A percentile compares a stretch with the other conserved stretches of the same genome.
These are phyloP conservation scores for Trametes gibbosa DNA, from an alignment of 768 basidiomycete species.

Conservation along the genomic window DNA sequence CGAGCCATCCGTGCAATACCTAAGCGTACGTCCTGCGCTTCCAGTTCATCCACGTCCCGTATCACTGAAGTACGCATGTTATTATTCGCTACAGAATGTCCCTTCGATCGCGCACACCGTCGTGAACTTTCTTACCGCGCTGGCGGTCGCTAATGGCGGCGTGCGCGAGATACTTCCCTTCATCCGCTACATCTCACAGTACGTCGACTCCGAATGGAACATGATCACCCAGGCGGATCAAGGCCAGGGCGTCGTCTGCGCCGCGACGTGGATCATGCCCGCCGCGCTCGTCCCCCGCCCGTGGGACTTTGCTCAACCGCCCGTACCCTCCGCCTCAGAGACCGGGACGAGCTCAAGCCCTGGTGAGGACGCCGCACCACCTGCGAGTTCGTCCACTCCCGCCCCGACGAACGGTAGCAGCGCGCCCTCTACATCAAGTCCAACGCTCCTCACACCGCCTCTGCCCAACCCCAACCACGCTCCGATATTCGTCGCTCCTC, in stretches of 20 bases:
- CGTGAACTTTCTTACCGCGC: conserved; percentile 72
- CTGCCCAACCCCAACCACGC: conserved; percentile 10
- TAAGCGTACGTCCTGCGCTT: conserved; percentile 43
- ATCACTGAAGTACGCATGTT: neutral
- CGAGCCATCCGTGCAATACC: conserved; percentile 58
- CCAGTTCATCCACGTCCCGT: neutral
- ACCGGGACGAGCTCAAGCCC: neutral
- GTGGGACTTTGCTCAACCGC: conserved; percentile 67
- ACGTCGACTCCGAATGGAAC: conserved; percentile 72
- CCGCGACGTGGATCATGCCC: conserved; percentile 89
- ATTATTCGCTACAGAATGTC: conserved; percentile 39
- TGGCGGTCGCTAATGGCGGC: conserved; percentile 68
- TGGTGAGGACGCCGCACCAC: neutral
- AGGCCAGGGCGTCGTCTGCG: conserved; percentile 81
- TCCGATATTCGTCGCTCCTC: conserved; percentile 5
- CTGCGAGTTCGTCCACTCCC: conserved; percentile 1
- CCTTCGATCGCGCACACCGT: conserved; percentile 60
- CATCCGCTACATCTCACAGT: conserved; percentile 78
- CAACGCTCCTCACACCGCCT: conserved; percentile 11
- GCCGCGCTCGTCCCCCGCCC: conserved; percentile 74
- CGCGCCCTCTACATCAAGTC: conserved; percentile 3
- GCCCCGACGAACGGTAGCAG: conserved; percentile 2
- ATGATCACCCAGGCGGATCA: conserved; percentile 59
- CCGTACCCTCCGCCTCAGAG: conserved; percentile 19
- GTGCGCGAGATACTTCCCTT: conserved; percentile 83